phyloP scores from a whole-genome alignment of 148 eudicot species.

The Rhododendron henanense region DNA sequence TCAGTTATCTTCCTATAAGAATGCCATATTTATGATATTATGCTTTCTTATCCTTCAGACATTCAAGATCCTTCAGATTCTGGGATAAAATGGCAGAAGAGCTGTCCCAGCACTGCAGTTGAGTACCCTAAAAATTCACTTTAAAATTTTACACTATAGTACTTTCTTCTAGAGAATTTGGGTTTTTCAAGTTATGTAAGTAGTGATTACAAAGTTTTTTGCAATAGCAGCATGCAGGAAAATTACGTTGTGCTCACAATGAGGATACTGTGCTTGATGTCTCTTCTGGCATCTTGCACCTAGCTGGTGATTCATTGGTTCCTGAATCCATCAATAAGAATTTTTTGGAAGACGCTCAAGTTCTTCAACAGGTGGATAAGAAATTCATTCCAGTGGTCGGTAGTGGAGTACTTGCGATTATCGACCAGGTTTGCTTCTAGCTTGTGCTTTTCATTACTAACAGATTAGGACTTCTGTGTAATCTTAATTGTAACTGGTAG shows the following conservation, averaged over 20 bases:
- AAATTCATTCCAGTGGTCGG: slow-evolving; percentile 93
- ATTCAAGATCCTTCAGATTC: slow-evolving; percentile 34
- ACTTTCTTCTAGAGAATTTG: not conserved
- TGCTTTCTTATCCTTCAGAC: slow-evolving; percentile 20
- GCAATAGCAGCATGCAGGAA: slow-evolving; percentile 40
- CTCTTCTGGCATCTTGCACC: slow-evolving; percentile 57
- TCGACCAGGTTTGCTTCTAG: slow-evolving; percentile 70
- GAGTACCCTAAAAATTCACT: slow-evolving; percentile 20
- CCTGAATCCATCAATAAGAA: slow-evolving; percentile 69
- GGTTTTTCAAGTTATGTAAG: not conserved
- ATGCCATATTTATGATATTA: not conserved
- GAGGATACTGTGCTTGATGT: slow-evolving; percentile 59
- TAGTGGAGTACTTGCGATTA: slow-evolving; percentile 62
- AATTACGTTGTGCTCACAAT: slow-evolving; percentile 22
- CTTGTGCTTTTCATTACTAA: not conserved
- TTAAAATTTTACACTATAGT: not conserved
- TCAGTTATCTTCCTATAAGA: not conserved
- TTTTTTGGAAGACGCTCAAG: slow-evolving; percentile 59
- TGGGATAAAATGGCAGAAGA: slow-evolving; percentile 60
- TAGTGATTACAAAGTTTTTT: slow-evolving; percentile 1
- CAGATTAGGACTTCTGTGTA: not conserved
- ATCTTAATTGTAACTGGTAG: not conserved
- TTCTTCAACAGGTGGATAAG: slow-evolving; percentile 84
- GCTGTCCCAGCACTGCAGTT: slow-evolving; percentile 23
- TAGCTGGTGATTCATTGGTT: slow-evolving; percentile 67